phyloP scores from a whole-genome alignment of 768 basidiomycete species.

The Gautieria morchelliformis region DNA sequence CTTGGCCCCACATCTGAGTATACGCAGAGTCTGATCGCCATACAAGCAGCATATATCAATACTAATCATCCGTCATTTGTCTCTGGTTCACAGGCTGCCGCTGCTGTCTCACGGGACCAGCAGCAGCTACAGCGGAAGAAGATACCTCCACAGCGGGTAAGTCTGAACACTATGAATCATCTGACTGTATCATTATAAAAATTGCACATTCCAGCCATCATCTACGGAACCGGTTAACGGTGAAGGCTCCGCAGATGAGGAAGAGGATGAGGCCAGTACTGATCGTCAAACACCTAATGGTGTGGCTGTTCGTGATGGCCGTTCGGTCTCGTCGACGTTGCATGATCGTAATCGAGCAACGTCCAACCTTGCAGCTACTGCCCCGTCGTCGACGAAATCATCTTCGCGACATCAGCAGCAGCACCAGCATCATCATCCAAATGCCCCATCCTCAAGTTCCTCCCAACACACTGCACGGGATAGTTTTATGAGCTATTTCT shows the following conservation, averaged over 20 bases:
- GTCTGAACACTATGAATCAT: constrained; percentile 17
- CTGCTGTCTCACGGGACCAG: constrained; percentile 23
- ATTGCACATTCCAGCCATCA: constrained; percentile 38
- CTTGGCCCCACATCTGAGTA: constrained; percentile 97
- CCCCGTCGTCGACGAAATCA: constrained; percentile 15
- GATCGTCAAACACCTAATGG: constrained; percentile 46
- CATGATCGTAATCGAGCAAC: constrained; percentile 63
- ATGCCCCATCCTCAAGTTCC: constrained; percentile 17
- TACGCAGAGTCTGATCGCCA: constrained; percentile 88
- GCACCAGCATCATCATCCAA: constrained; percentile 15
- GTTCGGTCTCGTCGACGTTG: constrained; percentile 68
- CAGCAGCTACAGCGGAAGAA: constrained; percentile 32
- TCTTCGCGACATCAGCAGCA: constrained; percentile 21
- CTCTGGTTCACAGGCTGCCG: constrained; percentile 58
- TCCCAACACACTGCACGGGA: constrained; percentile 58
- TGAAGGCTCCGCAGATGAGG: constrained; percentile 40
- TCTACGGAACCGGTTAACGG: constrained; percentile 57
- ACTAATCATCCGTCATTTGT: constrained; percentile 97
- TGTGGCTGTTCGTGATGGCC: constrained; percentile 41
- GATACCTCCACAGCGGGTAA: constrained; percentile 38
- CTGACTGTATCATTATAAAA: constrained; percentile 12
- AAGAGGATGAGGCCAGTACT: constrained; percentile 51
- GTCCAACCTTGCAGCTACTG: constrained; percentile 24
- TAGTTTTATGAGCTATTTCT: constrained; percentile 95
- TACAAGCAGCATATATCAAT: constrained; percentile 98